Base-by-base conservation (phyloP, 2,329 filamentous ascomycete species). In the Blastomyces parvus region DNA sequence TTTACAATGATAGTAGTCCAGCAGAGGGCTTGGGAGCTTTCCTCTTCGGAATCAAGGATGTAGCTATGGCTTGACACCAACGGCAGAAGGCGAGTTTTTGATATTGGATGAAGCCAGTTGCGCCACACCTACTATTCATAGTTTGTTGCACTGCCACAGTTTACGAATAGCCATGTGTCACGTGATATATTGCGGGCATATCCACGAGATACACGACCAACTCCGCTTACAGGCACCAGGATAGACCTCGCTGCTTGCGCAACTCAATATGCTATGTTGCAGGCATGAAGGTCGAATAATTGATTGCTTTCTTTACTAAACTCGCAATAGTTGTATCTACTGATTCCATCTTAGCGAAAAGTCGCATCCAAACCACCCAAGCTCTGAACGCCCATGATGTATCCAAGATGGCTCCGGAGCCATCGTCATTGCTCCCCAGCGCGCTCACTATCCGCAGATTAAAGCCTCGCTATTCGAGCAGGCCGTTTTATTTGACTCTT, bases 401-500 rank as follows among this genome's bases (percentile, higher is more conserved):
- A 61, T 66, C 65, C 59, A 63, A 50, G 62, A 67, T 65, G 66
- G 61, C 61, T 25, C 38, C 53, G 55, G 30, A 56, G 59, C 60
- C 55, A 56, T 22, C 60, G 50, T 40, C 59, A 50, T 58, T 57
- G 44, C 56, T 59, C 36, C 40, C 57, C 52, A 27, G 59, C 48
- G 38, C 50, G 36, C 44, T 40, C 11, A 44, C 57, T 27, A 22
- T 64, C 64, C 61, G 66, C 61, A 60, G 68, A 66, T 58, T 65
- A n/a, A 62, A 61, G 64, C 70, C 74, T 66, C 70, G 68, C 62
- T 79, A 78, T 66, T 78, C 79, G 11, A 73, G 74, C 53, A 73
- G 78, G 57, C 76, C 79, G 25, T 82, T 82, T 70, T 80, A 77
- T 69, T 71, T 77, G 53, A 77, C 76, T 42, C 65, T 81, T n/a